Base-by-base conservation (phyloP, 352 stramenopile species). In the Phytopythium helicoides region DNA sequence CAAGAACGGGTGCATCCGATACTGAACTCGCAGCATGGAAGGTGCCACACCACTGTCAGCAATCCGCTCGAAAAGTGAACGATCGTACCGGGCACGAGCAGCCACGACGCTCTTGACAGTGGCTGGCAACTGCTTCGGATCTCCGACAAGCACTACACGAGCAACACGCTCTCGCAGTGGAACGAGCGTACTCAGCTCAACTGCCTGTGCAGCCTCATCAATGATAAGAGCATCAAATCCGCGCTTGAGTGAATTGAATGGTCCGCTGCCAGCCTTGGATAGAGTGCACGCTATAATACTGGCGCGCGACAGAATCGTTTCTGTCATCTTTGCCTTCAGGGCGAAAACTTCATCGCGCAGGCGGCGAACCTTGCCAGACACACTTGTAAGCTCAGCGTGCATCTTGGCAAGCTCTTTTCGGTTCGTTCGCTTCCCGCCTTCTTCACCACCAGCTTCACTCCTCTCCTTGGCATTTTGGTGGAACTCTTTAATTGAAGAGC, bases 1-100 rank as follows among this genome's bases (percentile, higher is more conserved):
- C 47, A 99, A 87, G 37, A 95, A 97, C 22, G 97, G 97, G 50
- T 99, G 97, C 97, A 99, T 99, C 39, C 97, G 87, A 67, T 99
- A 99, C 68, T 99, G 97, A 14, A 98, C 74, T 56, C 87, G 76
- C 44, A 89, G 69, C 76, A 94, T 92, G 2, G 83, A 90, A 12
- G 83, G 82, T 0, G 85, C 81, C 3, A 93, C 79, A 10, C 91
- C 90, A 54, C 88, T 88, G 35, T 95, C 80, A 11, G 94, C 94
- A 26, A 99, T 87, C 6, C 97, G 81, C 54, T 98, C 94, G 53
- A 98, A 98, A n/a, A 99, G 61, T 7, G 86, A 98, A 31, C 83
- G 83, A 36, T 94, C 85, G 47, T 98, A 96, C 9, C 88, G 78
- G 18, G 90, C 81, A 15, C 89, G 79, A 0, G 76, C 71, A 19